Evolutionary conservation across 257 asterid genomes (phyloP), one percentile per base, ranked within the genome.

Genomic region (Jacaranda mimosifolia): DNA sequence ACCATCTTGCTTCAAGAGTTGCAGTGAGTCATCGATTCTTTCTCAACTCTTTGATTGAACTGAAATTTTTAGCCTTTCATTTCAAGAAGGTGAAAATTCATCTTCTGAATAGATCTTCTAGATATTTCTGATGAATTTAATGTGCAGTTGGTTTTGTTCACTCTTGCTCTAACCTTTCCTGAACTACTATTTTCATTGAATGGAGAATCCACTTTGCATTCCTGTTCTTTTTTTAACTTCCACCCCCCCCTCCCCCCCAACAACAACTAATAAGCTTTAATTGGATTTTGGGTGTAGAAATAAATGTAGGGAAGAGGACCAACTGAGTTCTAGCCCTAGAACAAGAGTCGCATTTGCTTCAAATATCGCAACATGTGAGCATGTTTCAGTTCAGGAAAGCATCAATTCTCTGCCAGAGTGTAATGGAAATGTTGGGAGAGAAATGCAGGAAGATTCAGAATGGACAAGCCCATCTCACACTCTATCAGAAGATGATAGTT

Each of bases 341-440:
- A 93, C 90, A 78, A 85, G 86, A 79, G 99, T 96, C 46, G 91
- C 97, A 21, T 96, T 96, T 76, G 81, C 91, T 84, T 82, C 97
- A n/a, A 90, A 91, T 17, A 74, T 96, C 68, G 90, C 88, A 0
- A 87, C 95, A 0, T 89, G 90, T 18, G 91, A 92, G 79, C 98
- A 86, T 78, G 91, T 88, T 63, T 63, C 89, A n/a, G 59, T 86
- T 48, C 42, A 68, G 56, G 97, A 85, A 40, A 91, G 97, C 71
- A 72, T 68, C 0, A 94, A 95, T 26, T 90, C 91, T 77, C 83
- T 86, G 83, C 93, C 78, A 2, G 93, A 83, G 58, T 59, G 42
- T 66, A 68, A 76, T 14, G 63, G 40, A 49, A 43, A 69, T 48
- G 9, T 46, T 10, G 85, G 67, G 68, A 74, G 74, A 15, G 92